phyloP scores from a whole-genome alignment of 768 basidiomycete species.

The Lactarius deliciosus region DNA sequence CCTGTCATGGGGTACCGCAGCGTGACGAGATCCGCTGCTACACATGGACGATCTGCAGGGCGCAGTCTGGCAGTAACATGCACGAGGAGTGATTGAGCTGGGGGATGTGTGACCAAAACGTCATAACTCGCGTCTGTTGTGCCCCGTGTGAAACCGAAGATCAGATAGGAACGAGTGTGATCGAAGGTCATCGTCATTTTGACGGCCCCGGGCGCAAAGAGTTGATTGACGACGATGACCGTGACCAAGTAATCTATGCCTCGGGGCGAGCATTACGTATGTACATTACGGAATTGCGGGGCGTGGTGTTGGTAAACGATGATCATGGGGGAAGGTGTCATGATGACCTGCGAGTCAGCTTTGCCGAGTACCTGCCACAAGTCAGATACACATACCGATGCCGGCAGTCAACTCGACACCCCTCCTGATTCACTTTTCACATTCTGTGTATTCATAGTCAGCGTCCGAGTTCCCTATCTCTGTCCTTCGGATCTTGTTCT shows the following conservation, averaged over 20 bases:
- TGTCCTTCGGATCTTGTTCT: background rate
- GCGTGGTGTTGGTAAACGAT: slow-evolving; percentile 1
- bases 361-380: background rate
- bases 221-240: background rate
- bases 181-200: background rate
- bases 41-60: background rate
- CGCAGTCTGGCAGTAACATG: background rate
- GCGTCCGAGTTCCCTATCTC: background rate
- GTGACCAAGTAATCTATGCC: background rate
- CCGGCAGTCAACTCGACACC: background rate
- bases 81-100: background rate
- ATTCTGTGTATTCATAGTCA: background rate
- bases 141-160: background rate
- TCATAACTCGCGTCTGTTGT: background rate
- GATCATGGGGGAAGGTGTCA: background rate
- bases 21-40: background rate
- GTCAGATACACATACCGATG: no score
- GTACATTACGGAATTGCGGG: background rate
- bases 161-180: background rate
- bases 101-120: background rate
- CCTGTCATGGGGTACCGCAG: background rate
- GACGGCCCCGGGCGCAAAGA: slow-evolving; percentile 4
- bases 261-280: background rate
- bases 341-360: background rate
- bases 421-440: background rate